These are phyloP conservation scores for Aspergillus aculeatus DNA, from an alignment of 2,329 filamentous ascomycete genomes.

Conservation along the genomic window DNA sequence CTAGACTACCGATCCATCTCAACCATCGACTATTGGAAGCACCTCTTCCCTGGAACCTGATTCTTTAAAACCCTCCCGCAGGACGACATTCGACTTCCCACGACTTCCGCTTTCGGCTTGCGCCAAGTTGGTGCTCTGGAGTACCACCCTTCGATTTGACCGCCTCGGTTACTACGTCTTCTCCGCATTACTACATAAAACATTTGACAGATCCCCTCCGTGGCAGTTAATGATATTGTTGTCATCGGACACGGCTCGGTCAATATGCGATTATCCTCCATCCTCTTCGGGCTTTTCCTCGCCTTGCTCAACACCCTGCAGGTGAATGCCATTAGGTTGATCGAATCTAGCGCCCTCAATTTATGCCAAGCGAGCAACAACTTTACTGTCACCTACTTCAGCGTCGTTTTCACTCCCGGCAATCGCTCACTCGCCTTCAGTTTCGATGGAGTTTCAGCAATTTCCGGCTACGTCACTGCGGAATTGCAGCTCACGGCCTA, in stretches of 20 bases:
- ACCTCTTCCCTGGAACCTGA: constrained; percentile 10
- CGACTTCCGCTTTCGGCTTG: constrained; percentile 36
- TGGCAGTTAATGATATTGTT: constrained; percentile 8
- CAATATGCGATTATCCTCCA: constrained; percentile 36
- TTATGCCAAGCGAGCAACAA: constrained; percentile 78
- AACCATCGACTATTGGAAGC: constrained; percentile 10
- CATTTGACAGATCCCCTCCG: constrained; percentile 12
- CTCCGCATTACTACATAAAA: constrained; percentile 3
- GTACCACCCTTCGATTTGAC: constrained; percentile 24
- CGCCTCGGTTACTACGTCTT: constrained; percentile 1
- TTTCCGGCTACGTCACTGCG: constrained; percentile 32
- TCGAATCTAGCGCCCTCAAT: constrained; percentile 80
- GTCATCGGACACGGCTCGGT: constrained; percentile 8
- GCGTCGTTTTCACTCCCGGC: constrained; percentile 63
- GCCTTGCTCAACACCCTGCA: constrained; percentile 48
- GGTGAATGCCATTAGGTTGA: constrained; percentile 62
- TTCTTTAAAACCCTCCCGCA: neutral
- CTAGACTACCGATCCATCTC: constrained; percentile 6
- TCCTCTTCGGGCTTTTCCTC: constrained; percentile 39
- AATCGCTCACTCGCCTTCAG: constrained; percentile 71
- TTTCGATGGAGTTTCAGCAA: constrained; percentile 76
- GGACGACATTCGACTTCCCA: constrained; percentile 15
- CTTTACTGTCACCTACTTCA: constrained; percentile 84
- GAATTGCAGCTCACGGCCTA: constrained; percentile 77
- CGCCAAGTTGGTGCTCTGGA: constrained; percentile 36